Base-by-base conservation (phyloP, 2,329 filamentous ascomycete species). In the Aspergillus uvarum region DNA sequence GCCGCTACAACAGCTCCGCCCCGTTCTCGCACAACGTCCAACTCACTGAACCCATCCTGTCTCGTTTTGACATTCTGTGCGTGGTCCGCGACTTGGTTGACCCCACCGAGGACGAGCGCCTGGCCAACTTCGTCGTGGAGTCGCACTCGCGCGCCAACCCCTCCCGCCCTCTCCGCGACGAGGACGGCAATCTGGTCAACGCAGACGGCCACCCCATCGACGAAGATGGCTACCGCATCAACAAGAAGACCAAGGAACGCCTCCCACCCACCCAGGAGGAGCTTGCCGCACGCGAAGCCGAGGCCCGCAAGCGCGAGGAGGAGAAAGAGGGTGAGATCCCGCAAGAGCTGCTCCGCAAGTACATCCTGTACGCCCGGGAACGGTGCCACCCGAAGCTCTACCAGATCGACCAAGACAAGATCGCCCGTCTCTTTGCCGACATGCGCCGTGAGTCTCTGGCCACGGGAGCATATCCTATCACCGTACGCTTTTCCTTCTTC, bases 11-110 rank as follows among this genome's bases (percentile, higher is more conserved):
- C 78, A 92, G 91, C 47, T 97, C 93, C 0, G 91, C 96, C 42
- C 94, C 95, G 2, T 98, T 99, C 78, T 93, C 92, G 1, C 87
- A 96, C 74, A 99, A 99, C 65, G 95, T 99, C 44, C 91, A 99
- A 73, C 83, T 99, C 57, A 99, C 95, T 0, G 95, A 99, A 76
- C 95, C 95, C 53, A 99, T 99, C 70, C 76, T 99, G 73, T 98
- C 94, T 12, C 94, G 95, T 85, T 99, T 99, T 74, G 95, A 99
- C 67, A 96, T 99, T 66, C 85, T 99, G 7, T 96, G 92, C 72
- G 95, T 99, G 6, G 94, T 99, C 16, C 88, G 95, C 52, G 95
- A 99, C 74, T 96, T 92, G 0, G 95, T 98, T 5, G 93, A 98
- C 68, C 94, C 95, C 0, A 83, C 80, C 14, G 93, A 98, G 75